A percentile compares a stretch with the other conserved stretches of the same genome.
These are phyloP conservation scores for Akanthomyces muscarius DNA, from an alignment of 2,329 filamentous ascomycete species.

Conservation along the genomic window DNA sequence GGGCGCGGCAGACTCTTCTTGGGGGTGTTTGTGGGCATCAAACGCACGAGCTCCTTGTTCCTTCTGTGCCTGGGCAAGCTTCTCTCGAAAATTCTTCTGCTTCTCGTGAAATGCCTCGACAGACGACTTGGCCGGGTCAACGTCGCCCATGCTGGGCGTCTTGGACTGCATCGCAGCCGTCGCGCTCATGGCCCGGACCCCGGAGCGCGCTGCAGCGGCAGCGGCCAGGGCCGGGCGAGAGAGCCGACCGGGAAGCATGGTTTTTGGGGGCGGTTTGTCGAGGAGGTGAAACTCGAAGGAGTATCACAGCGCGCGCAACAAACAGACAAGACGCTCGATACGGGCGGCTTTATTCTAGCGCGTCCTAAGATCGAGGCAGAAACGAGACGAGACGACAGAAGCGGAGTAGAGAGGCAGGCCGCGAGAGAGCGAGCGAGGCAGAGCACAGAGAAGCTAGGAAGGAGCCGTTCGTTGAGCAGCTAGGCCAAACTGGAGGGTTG, in stretches of 20 bases:
- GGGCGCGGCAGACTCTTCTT: slow-evolving; percentile 38
- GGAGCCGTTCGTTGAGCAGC: slow-evolving; percentile 14
- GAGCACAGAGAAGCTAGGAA: slow-evolving; percentile 7
- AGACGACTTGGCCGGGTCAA: slow-evolving; percentile 61
- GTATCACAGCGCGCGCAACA: slow-evolving; percentile 10
- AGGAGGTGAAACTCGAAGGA: slow-evolving; percentile 4
- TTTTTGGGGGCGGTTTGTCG: slow-evolving; percentile 26
- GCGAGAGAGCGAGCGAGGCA: slow-evolving; percentile 5
- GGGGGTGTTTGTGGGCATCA: slow-evolving; percentile 33
- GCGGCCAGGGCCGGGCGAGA: slow-evolving; percentile 40
- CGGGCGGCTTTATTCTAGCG: slow-evolving; percentile 4
- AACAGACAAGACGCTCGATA: not conserved
- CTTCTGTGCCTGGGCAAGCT: slow-evolving; percentile 71
- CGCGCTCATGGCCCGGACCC: slow-evolving; percentile 54
- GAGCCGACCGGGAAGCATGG: slow-evolving; percentile 50
- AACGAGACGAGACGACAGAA: not conserved
- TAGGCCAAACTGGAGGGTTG: slow-evolving; percentile 9
- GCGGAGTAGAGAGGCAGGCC: slow-evolving; percentile 5
- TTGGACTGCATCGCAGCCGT: slow-evolving; percentile 41
- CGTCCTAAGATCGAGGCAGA: slow-evolving; percentile 6
- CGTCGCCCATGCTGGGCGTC: slow-evolving; percentile 79
- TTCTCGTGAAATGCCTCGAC: slow-evolving; percentile 74
- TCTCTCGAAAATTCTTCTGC: slow-evolving; percentile 83
- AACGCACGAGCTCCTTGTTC: slow-evolving; percentile 81
- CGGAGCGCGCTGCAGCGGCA: slow-evolving; percentile 42